A percentile compares a stretch with the other conserved stretches of the same genome.
Conservation (phyloP, 2,329 filamentous ascomycete genomes). For the Cercospora sp. region DNA sequence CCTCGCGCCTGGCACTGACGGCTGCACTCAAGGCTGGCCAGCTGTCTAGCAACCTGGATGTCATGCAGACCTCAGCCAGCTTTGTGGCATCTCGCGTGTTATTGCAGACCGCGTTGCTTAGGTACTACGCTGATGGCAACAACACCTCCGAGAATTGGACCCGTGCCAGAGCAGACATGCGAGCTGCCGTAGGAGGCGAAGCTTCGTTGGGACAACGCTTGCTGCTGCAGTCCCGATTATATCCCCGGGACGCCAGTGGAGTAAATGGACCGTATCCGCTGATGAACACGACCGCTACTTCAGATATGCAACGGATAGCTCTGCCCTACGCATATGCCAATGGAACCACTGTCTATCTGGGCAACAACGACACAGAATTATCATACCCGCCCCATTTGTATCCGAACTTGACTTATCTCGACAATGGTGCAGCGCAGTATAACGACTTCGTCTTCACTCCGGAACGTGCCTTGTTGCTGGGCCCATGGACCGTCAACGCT, state of each 20-base stretch:
- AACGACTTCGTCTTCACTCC: conserved; percentile 27
- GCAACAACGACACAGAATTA: conserved; percentile 50
- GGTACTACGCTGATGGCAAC: conserved; percentile 58
- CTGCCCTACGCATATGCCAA: conserved; percentile 63
- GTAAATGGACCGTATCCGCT: conserved; percentile 53
- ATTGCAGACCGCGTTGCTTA: conserved; percentile 53
- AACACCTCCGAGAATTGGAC: conserved; percentile 60
- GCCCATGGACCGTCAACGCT: conserved; percentile 71
- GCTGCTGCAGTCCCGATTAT: conserved; percentile 72
- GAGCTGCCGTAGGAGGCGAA: conserved; percentile 65
- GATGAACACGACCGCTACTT: conserved; percentile 62
- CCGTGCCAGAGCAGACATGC: conserved; percentile 62
- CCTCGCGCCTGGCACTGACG: conserved; percentile 66
- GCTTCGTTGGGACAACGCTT: conserved; percentile 47
- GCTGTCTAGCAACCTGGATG: conserved; percentile 72
- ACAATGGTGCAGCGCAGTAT: not conserved
- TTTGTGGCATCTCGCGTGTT: conserved; percentile 67
- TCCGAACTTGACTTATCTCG: conserved; percentile 70
- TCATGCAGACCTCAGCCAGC: conserved; percentile 72
- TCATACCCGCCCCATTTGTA: conserved; percentile 74
- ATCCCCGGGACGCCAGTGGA: conserved; percentile 65
- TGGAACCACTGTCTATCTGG: conserved; percentile 61
- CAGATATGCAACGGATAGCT: conserved; percentile 49
- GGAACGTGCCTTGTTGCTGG: conserved; percentile 65
- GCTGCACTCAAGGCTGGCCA: conserved; percentile 85